A percentile compares a stretch with the other conserved stretches of the same genome.
Conservation (phyloP, 495 filamentous ascomycete species). For the Geoglossum glabrum region DNA sequence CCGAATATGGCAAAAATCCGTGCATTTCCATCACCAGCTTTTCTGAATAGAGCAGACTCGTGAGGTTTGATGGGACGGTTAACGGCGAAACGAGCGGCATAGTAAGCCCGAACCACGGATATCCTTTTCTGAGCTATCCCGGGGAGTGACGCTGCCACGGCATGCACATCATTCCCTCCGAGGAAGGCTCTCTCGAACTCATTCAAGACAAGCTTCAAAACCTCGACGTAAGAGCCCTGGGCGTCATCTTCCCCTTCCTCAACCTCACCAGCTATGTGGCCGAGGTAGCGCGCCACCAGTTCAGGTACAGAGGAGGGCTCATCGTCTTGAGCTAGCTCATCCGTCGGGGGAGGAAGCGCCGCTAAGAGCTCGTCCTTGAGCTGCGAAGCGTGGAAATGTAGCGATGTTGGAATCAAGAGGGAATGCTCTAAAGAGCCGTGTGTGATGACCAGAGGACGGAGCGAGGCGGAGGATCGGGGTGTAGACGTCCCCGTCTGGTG, state of each 20-base stretch:
- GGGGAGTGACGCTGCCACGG: constrained; percentile 60
- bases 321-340: constrained; percentile 92
- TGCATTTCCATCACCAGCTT: constrained; percentile 58
- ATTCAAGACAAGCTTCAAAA: constrained; percentile 70
- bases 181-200: constrained; percentile 94
- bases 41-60: constrained; percentile 80
- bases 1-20: constrained; percentile 84
- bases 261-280: constrained; percentile 66
- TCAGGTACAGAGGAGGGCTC: constrained; percentile 87
- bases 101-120: constrained; percentile 71
- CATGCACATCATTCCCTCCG: constrained; percentile 89
- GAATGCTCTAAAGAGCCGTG: constrained; percentile 92
- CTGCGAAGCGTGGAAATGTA: constrained; percentile 90
- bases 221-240: constrained; percentile 65
- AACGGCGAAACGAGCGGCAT: constrained; percentile 63
- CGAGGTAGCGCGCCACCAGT: constrained; percentile 80
- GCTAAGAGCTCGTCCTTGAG: constrained; percentile 70
- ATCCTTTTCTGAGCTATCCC: constrained; percentile 82
- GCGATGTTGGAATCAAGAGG: constrained; percentile 77
- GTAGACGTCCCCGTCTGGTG: constrained; percentile 90
- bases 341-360: constrained; percentile 72
- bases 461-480: constrained; percentile 68
- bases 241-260: constrained; percentile 79
- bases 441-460: constrained; percentile 68
- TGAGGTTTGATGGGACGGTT: constrained; percentile 71